Evolutionary conservation across 2,329 filamentous ascomycete genomes (phyloP).

Genomic region (Hypoxylon sp.): DNA sequence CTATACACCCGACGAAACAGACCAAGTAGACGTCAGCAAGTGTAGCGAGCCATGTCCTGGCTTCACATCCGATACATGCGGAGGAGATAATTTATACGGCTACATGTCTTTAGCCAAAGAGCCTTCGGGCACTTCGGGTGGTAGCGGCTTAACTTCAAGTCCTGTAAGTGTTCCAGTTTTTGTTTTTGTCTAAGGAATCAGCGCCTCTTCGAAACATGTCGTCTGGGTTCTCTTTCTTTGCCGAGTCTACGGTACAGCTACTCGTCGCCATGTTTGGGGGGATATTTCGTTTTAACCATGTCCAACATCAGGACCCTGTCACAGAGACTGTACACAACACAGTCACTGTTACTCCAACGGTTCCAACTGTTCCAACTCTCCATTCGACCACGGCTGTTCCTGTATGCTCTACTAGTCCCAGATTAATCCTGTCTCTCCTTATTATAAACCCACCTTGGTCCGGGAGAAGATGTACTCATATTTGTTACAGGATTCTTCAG

Average conservation of each 20-base stretch:
- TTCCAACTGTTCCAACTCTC: constrained; percentile 37
- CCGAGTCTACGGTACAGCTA: constrained; percentile 21
- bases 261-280: constrained; percentile 29
- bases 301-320: constrained; percentile 50
- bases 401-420: constrained; percentile 52
- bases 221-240: constrained; percentile 39
- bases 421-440: constrained; percentile 31
- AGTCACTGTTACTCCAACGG: constrained; percentile 50
- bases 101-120: constrained; percentile 71
- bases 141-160: constrained; percentile 40
- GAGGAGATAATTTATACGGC: constrained; percentile 72
- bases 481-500: constrained; percentile 38
- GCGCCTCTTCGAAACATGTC: constrained; percentile 44
- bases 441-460: background rate
- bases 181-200: constrained; percentile 34
- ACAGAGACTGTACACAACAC: constrained; percentile 57
- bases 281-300: constrained; percentile 51
- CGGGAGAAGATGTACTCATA: constrained; percentile 23
- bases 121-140: constrained; percentile 71
- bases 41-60: constrained; percentile 77
- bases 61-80: constrained; percentile 77
- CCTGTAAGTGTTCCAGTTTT: constrained; percentile 52
- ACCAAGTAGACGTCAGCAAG: constrained; percentile 58
- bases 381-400: constrained; percentile 47
- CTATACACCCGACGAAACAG: constrained; percentile 68